Percentiles rank a stretch among this genome's conserved stretches.
Conservation (phyloP, 805 yeast genomes). For the Candida ponderosae region DNA sequence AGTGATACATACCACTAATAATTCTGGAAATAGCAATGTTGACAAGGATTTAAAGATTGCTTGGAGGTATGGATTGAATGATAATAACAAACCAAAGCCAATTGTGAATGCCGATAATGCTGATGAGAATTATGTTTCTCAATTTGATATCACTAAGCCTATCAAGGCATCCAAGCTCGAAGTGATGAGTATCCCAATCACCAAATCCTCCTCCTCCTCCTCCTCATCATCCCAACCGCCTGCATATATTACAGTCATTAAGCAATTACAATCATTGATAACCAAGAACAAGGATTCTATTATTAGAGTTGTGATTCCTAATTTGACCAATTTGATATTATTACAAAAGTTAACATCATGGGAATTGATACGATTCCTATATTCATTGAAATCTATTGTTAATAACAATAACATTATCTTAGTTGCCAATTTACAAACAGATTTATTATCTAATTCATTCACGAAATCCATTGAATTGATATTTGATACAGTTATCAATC, state of each 20-base stretch:
- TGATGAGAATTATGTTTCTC: slow-evolving; percentile 50
- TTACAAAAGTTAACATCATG: slow-evolving; percentile 38
- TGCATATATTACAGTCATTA: slow-evolving; percentile 17
- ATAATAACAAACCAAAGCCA: slow-evolving; percentile 20
- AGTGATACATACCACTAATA: slow-evolving; percentile 10
- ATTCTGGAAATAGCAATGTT: not conserved
- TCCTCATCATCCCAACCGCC: slow-evolving; percentile 4
- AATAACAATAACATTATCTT: slow-evolving; percentile 39
- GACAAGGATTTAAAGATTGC: slow-evolving; percentile 70
- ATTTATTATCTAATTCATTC: slow-evolving; percentile 41
- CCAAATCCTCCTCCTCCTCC: slow-evolving; percentile 9
- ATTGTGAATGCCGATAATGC: slow-evolving; percentile 19
- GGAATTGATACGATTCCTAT: slow-evolving; percentile 52
- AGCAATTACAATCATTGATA: slow-evolving; percentile 36
- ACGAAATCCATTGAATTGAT: slow-evolving; percentile 48
- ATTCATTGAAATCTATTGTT: slow-evolving; percentile 44
- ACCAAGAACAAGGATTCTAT: slow-evolving; percentile 36
- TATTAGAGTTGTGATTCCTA: slow-evolving; percentile 63
- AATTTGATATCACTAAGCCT: slow-evolving; percentile 67
- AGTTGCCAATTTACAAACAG: slow-evolving; percentile 52
- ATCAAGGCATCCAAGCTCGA: not conserved
- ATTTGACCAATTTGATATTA: too few relatives aligned
- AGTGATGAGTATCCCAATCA: slow-evolving; percentile 7
- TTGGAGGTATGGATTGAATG: slow-evolving; percentile 76
- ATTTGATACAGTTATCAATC: slow-evolving; percentile 60